Percentiles rank a stretch among this genome's conserved stretches.
These are phyloP conservation scores for Filosporella fistucella DNA, from an alignment of 495 filamentous ascomycete genomes.

Conservation along the genomic window DNA sequence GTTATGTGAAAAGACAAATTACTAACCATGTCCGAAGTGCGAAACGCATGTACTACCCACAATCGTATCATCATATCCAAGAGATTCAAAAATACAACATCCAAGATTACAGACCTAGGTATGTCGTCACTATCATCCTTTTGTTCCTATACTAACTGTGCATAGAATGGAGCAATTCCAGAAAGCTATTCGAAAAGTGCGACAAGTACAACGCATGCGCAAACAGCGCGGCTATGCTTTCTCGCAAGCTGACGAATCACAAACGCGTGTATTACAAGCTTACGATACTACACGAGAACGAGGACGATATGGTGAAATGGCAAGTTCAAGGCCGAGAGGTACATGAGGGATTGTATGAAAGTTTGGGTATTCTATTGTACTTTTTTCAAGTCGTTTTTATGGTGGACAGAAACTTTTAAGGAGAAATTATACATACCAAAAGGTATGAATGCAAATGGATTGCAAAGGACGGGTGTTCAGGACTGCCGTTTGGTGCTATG, in stretches of 20 bases:
- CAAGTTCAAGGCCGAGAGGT: slow-evolving; percentile 51
- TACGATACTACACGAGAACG: slow-evolving; percentile 94
- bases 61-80: slow-evolving; percentile 97
- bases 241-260: slow-evolving; percentile 93
- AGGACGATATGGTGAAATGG: slow-evolving; percentile 96
- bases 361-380: slow-evolving; percentile 16
- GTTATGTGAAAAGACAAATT: not conserved
- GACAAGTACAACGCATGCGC: slow-evolving; percentile 98
- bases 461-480: too few species aligned
- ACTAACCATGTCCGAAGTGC: slow-evolving; percentile 43
- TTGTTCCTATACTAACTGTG: slow-evolving; percentile 9
- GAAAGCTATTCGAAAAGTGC: slow-evolving; percentile 97
- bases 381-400: not conserved
- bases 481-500: too few species aligned
- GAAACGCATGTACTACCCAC: slow-evolving; percentile 94
- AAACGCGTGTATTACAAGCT: slow-evolving; percentile 88
- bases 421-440: too few species aligned
- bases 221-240: slow-evolving; percentile 99
- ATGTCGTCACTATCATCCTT: slow-evolving; percentile 20
- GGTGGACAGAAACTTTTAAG: not conserved
- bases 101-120: slow-evolving; percentile 93
- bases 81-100: slow-evolving; percentile 99
- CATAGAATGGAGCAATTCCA: slow-evolving; percentile 98
- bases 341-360: slow-evolving; percentile 20
- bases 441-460: too few species aligned